Conservation (phyloP, 306 rosid species). For the Malus sieversii region DNA sequence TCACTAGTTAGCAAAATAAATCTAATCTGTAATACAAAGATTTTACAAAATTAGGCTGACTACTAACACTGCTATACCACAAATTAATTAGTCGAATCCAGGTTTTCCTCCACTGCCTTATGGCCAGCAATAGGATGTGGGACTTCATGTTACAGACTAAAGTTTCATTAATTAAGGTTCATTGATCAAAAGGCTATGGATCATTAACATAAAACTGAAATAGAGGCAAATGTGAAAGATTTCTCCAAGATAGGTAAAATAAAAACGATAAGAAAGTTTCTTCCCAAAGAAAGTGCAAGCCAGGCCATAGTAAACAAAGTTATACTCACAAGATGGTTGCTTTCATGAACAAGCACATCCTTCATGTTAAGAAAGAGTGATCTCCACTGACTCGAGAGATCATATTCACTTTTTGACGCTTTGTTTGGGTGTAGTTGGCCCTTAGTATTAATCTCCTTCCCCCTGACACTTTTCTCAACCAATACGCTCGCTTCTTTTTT, state of each 20-base stretch:
- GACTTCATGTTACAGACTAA: background rate
- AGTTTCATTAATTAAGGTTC: background rate
- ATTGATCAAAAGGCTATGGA: background rate
- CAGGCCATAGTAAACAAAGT: background rate
- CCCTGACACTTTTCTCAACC: constrained; percentile 50
- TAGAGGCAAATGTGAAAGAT: background rate
- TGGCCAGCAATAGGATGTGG: background rate
- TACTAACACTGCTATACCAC: background rate
- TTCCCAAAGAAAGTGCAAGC: background rate
- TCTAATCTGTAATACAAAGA: background rate
- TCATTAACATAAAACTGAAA: background rate
- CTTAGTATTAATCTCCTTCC: constrained; percentile 28
- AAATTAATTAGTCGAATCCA: background rate
- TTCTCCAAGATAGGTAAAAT: background rate
- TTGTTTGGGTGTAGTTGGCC: constrained; percentile 27
- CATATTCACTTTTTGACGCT: constrained; percentile 41
- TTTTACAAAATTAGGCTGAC: background rate
- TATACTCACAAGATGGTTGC: constrained; percentile 64
- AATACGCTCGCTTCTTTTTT: constrained; percentile 64
- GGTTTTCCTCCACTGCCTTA: background rate
- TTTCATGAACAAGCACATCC: constrained; percentile 48
- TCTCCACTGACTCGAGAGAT: constrained; percentile 74
- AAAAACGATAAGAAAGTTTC: background rate
- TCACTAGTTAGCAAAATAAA: no score
- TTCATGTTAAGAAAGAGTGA: constrained; percentile 75